These are phyloP conservation scores for Neltuma alba DNA, from an alignment of 306 rosid species.

Conservation along the genomic window DNA sequence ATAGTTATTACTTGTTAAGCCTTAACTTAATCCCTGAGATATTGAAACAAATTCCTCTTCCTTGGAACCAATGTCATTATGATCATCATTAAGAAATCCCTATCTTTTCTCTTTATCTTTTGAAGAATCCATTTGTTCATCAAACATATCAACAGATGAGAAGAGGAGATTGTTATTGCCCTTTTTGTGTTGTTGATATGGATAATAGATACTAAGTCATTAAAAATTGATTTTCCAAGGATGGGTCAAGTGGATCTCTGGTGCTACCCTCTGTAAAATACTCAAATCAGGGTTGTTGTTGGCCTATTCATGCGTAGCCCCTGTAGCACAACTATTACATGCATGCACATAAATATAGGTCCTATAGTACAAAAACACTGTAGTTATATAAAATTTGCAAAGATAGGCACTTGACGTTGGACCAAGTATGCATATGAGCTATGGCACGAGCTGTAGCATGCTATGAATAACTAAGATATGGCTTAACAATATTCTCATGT, in stretches of 20 bases:
- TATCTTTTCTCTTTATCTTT: background rate
- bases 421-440: background rate
- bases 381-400: background rate
- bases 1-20: background rate
- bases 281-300: background rate
- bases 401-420: background rate
- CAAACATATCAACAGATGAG: background rate
- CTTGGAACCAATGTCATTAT: background rate
- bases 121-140: background rate
- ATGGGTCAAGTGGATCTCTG: background rate
- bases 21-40: background rate
- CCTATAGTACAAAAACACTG: background rate
- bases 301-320: background rate
- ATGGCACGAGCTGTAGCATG: background rate
- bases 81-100: background rate
- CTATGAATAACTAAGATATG: background rate
- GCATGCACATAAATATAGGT: background rate
- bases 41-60: background rate
- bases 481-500: background rate
- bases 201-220: background rate
- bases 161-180: background rate
- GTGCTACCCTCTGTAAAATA: background rate
- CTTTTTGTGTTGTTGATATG: background rate
- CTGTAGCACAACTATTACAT: background rate
- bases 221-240: background rate